phyloP scores from a whole-genome alignment of 2,329 filamentous ascomycete genomes.

The Ambrosiella beaveri region DNA sequence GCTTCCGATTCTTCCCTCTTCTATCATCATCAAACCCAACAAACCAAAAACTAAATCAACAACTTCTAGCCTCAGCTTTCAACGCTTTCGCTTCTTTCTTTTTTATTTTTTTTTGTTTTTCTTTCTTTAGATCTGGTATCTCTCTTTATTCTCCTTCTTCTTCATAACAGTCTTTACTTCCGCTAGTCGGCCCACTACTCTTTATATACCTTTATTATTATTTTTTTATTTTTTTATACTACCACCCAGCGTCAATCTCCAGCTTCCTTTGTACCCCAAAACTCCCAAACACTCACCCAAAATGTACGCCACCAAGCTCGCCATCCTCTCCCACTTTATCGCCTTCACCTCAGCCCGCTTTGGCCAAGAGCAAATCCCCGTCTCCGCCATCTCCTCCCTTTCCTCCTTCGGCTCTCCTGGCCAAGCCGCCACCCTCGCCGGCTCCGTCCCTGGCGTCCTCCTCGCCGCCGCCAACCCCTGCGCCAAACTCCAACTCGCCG shows the following conservation, averaged over 20 bases:
- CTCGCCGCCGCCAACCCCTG: constrained; percentile 50
- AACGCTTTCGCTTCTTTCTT: constrained; percentile 10
- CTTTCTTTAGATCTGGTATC: constrained; percentile 11
- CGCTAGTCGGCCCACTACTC: not conserved
- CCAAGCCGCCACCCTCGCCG: constrained; percentile 45
- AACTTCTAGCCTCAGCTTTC: not conserved
- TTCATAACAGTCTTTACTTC: constrained; percentile 7
- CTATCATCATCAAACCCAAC: constrained; percentile 7
- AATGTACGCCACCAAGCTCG: constrained; percentile 27
- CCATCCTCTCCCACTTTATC: constrained; percentile 25
- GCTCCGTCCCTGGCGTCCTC: constrained; percentile 42
- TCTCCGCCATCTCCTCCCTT: constrained; percentile 35
- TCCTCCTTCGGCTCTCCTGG: constrained; percentile 38
- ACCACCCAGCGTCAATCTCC: constrained; percentile 16
- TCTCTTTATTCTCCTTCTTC: constrained; percentile 2
- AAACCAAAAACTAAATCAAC: not conserved
- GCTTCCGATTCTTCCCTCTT: not conserved
- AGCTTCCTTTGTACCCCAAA: constrained; percentile 14
- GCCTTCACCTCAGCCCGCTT: constrained; percentile 38
- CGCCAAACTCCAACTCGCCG: constrained; percentile 46
- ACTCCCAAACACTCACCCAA: constrained; percentile 14
- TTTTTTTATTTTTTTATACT: constrained; percentile 22
- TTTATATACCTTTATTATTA: constrained; percentile 17
- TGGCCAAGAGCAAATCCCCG: constrained; percentile 44
- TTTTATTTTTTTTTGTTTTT: constrained; percentile 3